Conservation (phyloP, 2,329 filamentous ascomycete species). For the Fusarium solani-melongenae region DNA sequence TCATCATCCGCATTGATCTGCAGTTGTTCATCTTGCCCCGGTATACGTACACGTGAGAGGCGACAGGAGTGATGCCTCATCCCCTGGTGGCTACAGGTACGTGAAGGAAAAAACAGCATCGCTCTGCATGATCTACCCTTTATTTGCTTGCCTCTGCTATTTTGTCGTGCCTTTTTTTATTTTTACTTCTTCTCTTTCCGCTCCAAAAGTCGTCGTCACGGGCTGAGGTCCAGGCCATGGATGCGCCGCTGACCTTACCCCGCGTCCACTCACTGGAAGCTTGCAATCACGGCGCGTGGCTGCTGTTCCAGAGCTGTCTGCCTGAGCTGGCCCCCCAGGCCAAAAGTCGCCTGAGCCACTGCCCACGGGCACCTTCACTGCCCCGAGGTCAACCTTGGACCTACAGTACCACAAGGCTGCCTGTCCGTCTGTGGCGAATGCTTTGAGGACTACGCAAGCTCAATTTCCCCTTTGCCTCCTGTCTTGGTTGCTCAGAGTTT, state of each 20-base stretch:
- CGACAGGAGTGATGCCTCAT: slow-evolving; percentile 31
- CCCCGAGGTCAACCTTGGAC: not conserved
- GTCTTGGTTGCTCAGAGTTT: slow-evolving; percentile 7
- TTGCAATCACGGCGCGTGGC: slow-evolving; percentile 38
- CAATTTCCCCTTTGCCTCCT: slow-evolving; percentile 32
- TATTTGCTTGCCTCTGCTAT: not conserved
- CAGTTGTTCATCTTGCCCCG: not conserved
- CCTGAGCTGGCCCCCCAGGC: slow-evolving; percentile 18
- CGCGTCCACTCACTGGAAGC: slow-evolving; percentile 27
- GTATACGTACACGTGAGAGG: not conserved
- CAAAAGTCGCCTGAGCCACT: slow-evolving; percentile 38
- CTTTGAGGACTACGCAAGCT: slow-evolving; percentile 37
- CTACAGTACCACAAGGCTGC: slow-evolving; percentile 11
- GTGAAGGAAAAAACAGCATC: slow-evolving; percentile 8
- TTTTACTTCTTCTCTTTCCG: not conserved
- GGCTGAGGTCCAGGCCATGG: slow-evolving; percentile 18
- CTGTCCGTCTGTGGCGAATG: slow-evolving; percentile 26
- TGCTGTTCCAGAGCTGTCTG: slow-evolving; percentile 8
- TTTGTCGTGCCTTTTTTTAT: not conserved
- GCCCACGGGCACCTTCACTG: slow-evolving; percentile 10
- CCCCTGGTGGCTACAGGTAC: slow-evolving; percentile 38
- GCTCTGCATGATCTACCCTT: not conserved
- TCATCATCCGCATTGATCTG: slow-evolving; percentile 1
- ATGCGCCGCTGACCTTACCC: slow-evolving; percentile 26
- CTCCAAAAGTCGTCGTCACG: slow-evolving; percentile 25